Evolutionary conservation across 1,284 basidiomycete genomes (phyloP), one percentile per base, ranked within the genome.

Genomic region (Irpex rosettiformis): DNA sequence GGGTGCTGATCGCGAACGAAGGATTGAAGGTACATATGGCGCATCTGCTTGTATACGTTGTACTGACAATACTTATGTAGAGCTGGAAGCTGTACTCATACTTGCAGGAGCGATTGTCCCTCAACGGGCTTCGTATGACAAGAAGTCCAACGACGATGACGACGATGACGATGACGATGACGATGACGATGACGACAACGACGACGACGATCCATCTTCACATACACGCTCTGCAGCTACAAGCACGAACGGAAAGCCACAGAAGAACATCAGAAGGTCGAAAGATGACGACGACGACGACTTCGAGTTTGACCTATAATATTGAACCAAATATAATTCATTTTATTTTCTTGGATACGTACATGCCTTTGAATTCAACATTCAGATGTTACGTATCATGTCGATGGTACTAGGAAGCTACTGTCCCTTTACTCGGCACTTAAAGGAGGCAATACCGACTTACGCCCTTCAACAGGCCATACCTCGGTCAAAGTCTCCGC

Each of bases 1-100:
- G 93, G 84, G 91, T 65, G 79, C 89, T 65, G 79, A 92, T 77
- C 79, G 84, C 72, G 83, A 96, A 62, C 77, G 93, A 52, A 84
- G 79, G 40, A 78, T 89, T n/a, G 87, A 92, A 78, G 95, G 95
- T 94, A 66, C 75, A 64, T 18, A 3, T 21, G 11, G 21, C 56
- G 22, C 28, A 25, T 45, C 47, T 62, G 18, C 48, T 24, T 30
- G 18, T 22, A 58, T 56, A 51, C 52, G 53, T 52, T 52, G 37
- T 53, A 30, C 57, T 53, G 18, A 52, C 27, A 30, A 3, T 45
- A 56, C n/a, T 59, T 33, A 22, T 49, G 33, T 66, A 92, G 90
- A 92, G 70, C 77, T 92, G 49, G 89, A 91, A 71, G 83, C 84
- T 1, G 71, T 88, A 28, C 72, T 92, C 1, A 72, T 88, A 27